A percentile compares a stretch with the other conserved stretches of the same genome.
phyloP scores from a whole-genome alignment of 2,329 filamentous ascomycete species.

The Nigrospora oryzae region DNA sequence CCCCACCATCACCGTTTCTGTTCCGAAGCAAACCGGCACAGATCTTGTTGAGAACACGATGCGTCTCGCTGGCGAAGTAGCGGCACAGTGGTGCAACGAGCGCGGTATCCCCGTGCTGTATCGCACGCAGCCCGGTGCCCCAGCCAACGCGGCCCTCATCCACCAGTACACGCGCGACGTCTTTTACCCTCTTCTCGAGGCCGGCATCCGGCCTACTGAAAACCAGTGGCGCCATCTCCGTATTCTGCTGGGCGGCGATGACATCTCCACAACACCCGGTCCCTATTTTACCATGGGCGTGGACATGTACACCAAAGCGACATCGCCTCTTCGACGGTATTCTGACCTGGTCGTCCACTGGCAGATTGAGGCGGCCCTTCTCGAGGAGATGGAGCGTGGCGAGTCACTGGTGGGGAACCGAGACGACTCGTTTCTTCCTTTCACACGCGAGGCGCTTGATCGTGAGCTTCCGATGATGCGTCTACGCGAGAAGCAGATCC shows the following conservation, averaged over 20 bases:
- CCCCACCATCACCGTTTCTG: slow-evolving; percentile 38
- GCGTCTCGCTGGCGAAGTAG: slow-evolving; percentile 54
- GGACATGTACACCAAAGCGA: slow-evolving; percentile 54
- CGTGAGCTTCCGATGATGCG: slow-evolving; percentile 40
- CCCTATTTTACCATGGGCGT: slow-evolving; percentile 50
- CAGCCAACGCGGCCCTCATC: slow-evolving; percentile 26
- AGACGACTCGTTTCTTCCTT: slow-evolving; percentile 32
- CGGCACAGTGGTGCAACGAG: slow-evolving; percentile 50
- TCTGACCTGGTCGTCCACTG: slow-evolving; percentile 56
- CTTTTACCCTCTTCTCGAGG: slow-evolving; percentile 28
- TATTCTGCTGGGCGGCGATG: slow-evolving; percentile 38
- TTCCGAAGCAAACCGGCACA: slow-evolving; percentile 17
- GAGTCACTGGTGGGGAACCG: slow-evolving; percentile 24
- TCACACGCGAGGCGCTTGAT: slow-evolving; percentile 29
- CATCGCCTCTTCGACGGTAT: slow-evolving; percentile 58
- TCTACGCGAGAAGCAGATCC: slow-evolving; percentile 43
- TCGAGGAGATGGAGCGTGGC: slow-evolving; percentile 29
- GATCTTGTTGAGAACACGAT: slow-evolving; percentile 42
- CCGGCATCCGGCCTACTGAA: slow-evolving; percentile 21
- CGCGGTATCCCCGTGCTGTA: slow-evolving; percentile 53
- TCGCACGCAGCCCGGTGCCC: slow-evolving; percentile 37
- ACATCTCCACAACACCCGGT: slow-evolving; percentile 42
- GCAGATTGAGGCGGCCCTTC: slow-evolving; percentile 54
- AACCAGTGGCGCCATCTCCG: slow-evolving; percentile 21
- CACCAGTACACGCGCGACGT: slow-evolving; percentile 26